Evolutionary conservation across 371 early-diverging fungal genomes (phyloP).

Genomic region (Ordospora colligata): DNA sequence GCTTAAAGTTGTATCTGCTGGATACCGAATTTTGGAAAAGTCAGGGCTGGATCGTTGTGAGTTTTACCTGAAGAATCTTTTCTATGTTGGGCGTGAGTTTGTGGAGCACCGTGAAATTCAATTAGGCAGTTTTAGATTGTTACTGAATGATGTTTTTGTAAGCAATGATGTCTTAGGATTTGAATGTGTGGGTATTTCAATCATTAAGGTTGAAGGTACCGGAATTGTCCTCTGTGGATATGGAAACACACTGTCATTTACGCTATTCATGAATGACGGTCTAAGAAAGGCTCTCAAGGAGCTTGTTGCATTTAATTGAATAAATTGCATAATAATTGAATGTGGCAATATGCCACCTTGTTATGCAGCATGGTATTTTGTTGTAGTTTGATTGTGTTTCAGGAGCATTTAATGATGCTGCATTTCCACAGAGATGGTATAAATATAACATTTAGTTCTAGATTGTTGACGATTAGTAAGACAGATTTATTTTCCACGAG

Average conservation of each 20-base stretch:
- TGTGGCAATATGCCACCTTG: too few relatives aligned
- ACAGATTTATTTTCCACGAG: constrained; percentile 51
- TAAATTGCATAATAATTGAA: neutral
- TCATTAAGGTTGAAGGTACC: neutral
- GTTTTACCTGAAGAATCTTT: constrained; percentile 31
- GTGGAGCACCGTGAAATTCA: neutral
- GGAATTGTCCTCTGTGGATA: constrained; percentile 22
- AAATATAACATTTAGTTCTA: neutral
- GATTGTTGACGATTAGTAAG: neutral
- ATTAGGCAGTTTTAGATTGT: neutral
- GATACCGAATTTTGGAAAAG: constrained; percentile 18
- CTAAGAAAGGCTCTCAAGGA: constrained; percentile 30
- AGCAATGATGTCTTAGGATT: neutral
- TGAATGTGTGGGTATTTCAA: neutral
- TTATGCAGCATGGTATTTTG: too few relatives aligned
- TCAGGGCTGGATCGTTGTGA: neutral
- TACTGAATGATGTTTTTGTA: constrained; percentile 8
- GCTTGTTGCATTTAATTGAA: neutral
- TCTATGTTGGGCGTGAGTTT: neutral
- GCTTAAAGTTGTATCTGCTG: constrained; percentile 30
- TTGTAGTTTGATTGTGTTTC: too few relatives aligned
- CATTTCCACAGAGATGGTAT: too few relatives aligned
- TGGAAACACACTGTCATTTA: neutral
- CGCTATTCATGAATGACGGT: constrained; percentile 11
- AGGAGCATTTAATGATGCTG: too few relatives aligned